Evolutionary conservation across 495 filamentous ascomycete genomes (phyloP).

Genomic region (Daldinia decipiens): DNA sequence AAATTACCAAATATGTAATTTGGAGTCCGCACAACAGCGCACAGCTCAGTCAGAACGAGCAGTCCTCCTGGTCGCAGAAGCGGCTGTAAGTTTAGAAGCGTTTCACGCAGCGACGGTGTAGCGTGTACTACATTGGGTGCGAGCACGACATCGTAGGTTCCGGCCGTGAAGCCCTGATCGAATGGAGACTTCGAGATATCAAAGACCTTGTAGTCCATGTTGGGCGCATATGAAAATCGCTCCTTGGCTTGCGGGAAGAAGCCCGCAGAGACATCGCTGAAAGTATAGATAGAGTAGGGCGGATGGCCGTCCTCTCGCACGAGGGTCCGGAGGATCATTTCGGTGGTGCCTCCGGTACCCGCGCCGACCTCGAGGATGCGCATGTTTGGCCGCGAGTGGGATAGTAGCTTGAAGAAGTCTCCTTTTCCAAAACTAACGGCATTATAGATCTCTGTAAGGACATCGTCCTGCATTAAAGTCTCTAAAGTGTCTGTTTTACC

Average conservation of each 20-base stretch:
- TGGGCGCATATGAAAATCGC: background rate
- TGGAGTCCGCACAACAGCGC: background rate
- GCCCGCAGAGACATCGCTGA: background rate
- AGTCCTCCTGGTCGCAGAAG: background rate
- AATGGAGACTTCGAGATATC: constrained; percentile 2
- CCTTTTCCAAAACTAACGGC: background rate
- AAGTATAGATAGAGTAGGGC: background rate
- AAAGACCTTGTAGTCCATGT: constrained; percentile 4
- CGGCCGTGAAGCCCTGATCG: background rate
- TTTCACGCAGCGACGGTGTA: background rate
- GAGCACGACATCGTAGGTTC: background rate
- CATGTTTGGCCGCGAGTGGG: background rate
- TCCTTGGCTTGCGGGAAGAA: background rate
- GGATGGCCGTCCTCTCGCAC: background rate
- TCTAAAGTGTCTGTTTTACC: background rate
- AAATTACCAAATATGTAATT: background rate
- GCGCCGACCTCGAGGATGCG: background rate
- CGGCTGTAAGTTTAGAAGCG: background rate
- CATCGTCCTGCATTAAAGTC: background rate
- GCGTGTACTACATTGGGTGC: background rate
- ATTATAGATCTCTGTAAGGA: background rate
- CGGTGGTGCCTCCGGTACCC: background rate
- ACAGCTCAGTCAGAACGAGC: background rate
- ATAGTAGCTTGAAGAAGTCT: background rate
- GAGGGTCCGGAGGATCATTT: background rate